Evolutionary conservation across 2,329 filamentous ascomycete species (phyloP), one percentile per base, ranked within the genome.

Genomic region (Metarhizium sp.): DNA sequence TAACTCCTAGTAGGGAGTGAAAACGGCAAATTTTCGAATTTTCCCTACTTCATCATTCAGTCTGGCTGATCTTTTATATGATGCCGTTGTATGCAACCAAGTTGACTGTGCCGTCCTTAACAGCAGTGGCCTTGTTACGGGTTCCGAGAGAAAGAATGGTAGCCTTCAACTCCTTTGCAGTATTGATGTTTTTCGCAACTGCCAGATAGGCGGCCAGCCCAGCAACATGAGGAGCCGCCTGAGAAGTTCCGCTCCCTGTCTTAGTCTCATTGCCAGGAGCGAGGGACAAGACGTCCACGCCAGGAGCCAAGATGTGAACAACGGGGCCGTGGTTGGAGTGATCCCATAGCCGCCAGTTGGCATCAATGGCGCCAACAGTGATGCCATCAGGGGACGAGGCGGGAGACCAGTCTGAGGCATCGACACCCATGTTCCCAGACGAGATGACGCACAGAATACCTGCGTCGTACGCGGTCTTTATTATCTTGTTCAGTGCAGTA

Each of bases 151-250:
- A 62, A 60, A 71, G 67, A 55, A 81, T 72, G 47, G 72, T 68
- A 32, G 63, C 43, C 36, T 67, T 70, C 42, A 81, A 70, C 36
- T 67, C 70, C 52, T 69, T 66, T 0, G 79, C 76, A n/a, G 69
- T 71, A 7, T 59, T 60, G 38, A 58, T 57, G 25, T 65, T 62
- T 63, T 79, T 73, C 1, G 77, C 66, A 10, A 64, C 69, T 57
- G 78, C 63, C 34, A 85, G 66, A 64, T 85, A 85, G n/a, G 79
- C 73, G 11, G 77, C 60, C n/a, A 86, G 66, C 13, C 84, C 84
- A 29, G 79, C 73, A 53, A 86, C 73, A 63, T 85, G 82, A 0
- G 83, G 82, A 3, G 75, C 71, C 2, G 82, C 79, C 82, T 85
- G 85, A 40, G 77, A 82, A 6, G 84, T 86, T 38, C 83, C 84